Base-by-base conservation (phyloP, 441 rosid species). In the Metrosideros polymorpha region DNA sequence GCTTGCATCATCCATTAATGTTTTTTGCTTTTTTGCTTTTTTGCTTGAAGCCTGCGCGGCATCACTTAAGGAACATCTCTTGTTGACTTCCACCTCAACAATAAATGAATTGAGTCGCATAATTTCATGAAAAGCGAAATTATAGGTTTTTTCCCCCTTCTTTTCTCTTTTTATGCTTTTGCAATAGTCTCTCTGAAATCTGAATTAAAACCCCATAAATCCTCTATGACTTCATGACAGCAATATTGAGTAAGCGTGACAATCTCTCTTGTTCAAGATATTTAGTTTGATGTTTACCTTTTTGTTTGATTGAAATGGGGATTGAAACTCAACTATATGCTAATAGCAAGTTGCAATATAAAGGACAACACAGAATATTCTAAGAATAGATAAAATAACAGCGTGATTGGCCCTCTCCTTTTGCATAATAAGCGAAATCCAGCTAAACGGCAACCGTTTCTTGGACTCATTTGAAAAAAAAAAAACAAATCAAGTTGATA, bases 231-330 rank as follows among this genome's bases (percentile, higher is more conserved):
- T 4, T 30, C 6, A 30, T 61, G 75, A 61, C 75, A 1, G 75
- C 42, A 61, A 30, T 1, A 0, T 7, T 0, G 42, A 61, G 24
- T 30, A 0, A 50, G 52, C 9, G 4, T 1, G 24, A 30, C 43
- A 32, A 63, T 0, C 9, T 18, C 12, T 63, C 25, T 18, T 32
- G 42, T 63, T 63, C 3, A 17, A 61, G 42, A 30, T 50, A 14
- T 50, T 29, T 30, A 61, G 75, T 30, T 30, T 30, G 42, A 32
- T 63, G 43, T 63, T 63, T 25, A 63, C 53, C 18, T 22, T 22
- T 49, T 13, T 3, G 53, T 51, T 51, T 51, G 53, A 51, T 19
- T 5, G 19, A 5, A 51, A 51, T 18, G 6, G 52, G 22, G 19
- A 2, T 51, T 17, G 53, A 17, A 6, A 17, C 53, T 51, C 53